These are phyloP conservation scores for Colletotrichum eleusines DNA, from an alignment of 2,329 filamentous ascomycete genomes.

Conservation along the genomic window DNA sequence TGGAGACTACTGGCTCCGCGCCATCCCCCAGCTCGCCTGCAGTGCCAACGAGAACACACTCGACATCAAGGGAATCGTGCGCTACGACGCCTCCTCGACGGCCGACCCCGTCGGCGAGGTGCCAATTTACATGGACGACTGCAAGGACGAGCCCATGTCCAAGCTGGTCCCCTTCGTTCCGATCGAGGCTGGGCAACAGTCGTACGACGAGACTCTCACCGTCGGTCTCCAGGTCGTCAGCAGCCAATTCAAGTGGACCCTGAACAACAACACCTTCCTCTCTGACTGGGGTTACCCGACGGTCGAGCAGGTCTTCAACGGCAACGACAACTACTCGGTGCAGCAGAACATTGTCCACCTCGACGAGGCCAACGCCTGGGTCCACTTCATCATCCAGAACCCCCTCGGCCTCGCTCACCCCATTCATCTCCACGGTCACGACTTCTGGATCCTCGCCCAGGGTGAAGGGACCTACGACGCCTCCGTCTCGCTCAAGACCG, in stretches of 20 bases:
- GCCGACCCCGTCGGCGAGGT: constrained; percentile 45
- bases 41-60: constrained; percentile 53
- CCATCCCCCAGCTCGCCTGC: constrained; percentile 57
- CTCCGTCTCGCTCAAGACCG: constrained; percentile 33
- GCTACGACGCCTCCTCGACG: constrained; percentile 50
- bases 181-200: constrained; percentile 48
- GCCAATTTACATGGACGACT: constrained; percentile 47
- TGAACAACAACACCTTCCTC: constrained; percentile 60
- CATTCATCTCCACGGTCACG: constrained; percentile 63
- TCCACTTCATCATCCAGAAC: constrained; percentile 51
- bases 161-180: constrained; percentile 52
- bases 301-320: constrained; percentile 42
- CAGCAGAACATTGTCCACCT: constrained; percentile 45
- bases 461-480: constrained; percentile 44
- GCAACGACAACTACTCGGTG: constrained; percentile 42
- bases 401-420: constrained; percentile 54
- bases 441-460: constrained; percentile 50
- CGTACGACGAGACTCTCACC: constrained; percentile 47
- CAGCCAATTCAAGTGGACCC: constrained; percentile 59
- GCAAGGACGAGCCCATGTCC: constrained; percentile 51
- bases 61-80: constrained; percentile 64
- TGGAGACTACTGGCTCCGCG: constrained; percentile 62
- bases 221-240: constrained; percentile 44
- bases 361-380: constrained; percentile 46
- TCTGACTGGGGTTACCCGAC: constrained; percentile 62